Evolutionary conservation across 2,329 filamentous ascomycete genomes (phyloP).

Genomic region (Epichloe elymi): DNA sequence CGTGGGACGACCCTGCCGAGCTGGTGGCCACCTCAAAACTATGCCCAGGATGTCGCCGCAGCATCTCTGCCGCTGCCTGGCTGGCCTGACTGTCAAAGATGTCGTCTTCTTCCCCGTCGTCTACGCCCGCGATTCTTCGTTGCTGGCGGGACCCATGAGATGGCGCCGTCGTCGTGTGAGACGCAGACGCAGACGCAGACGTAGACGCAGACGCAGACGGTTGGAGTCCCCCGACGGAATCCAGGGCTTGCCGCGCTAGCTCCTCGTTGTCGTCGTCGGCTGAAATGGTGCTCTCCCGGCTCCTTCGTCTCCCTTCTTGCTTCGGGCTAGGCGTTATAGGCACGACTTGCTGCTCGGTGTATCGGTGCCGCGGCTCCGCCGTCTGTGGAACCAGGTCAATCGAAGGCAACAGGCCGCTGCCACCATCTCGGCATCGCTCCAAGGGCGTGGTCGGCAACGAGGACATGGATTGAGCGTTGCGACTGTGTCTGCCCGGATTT

Average conservation of each 20-base stretch:
- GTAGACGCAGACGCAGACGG: conserved; percentile 12
- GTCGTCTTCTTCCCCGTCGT: conserved; percentile 34
- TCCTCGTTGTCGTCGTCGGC: conserved; percentile 49
- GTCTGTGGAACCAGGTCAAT: conserved; percentile 48
- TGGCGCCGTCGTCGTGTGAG: conserved; percentile 14
- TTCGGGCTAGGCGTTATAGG: conserved; percentile 30
- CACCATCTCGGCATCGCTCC: conserved; percentile 33
- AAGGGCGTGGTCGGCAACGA: conserved; percentile 70
- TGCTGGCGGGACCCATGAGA: conserved; percentile 7
- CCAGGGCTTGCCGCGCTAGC: conserved; percentile 39
- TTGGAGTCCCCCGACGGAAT: conserved; percentile 35
- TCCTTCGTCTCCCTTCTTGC: conserved; percentile 43
- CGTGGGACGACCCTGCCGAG: conserved; percentile 29
- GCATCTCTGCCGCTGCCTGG: conserved; percentile 62
- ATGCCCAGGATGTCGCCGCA: conserved; percentile 45
- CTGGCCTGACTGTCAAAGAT: conserved; percentile 65
- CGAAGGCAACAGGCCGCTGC: conserved; percentile 45
- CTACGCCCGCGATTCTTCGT: conserved; percentile 7
- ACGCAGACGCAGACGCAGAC: conserved; percentile 8
- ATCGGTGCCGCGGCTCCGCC: conserved; percentile 40
- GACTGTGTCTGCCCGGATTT: conserved; percentile 50
- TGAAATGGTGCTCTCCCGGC: conserved; percentile 78
- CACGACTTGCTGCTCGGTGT: conserved; percentile 25
- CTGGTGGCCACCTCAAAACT: conserved; percentile 36
- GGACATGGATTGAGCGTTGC: conserved; percentile 71